A percentile compares a stretch with the other conserved stretches of the same genome.
Conservation (phyloP, 495 filamentous ascomycete genomes). For the Penicillium ochrochloron region DNA sequence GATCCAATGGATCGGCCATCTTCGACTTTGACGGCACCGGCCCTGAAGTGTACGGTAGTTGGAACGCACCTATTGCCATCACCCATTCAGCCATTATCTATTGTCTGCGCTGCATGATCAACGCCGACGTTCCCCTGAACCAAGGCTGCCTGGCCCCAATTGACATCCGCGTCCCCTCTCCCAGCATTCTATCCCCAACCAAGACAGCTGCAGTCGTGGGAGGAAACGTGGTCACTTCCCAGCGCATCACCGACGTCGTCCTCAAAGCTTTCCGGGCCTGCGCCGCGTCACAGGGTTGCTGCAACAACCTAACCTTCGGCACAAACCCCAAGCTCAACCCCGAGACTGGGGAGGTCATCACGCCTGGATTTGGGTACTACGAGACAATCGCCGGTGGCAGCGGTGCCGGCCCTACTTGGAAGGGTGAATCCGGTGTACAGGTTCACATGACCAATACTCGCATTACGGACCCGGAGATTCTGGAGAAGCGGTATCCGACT, state of each 20-base stretch:
- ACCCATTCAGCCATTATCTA: constrained; percentile 97
- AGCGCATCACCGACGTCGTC: constrained; percentile 93
- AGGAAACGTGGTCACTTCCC: constrained; percentile 90
- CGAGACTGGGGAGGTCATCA: constrained; percentile 76
- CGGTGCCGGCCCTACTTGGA: constrained; percentile 86
- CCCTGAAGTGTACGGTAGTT: constrained; percentile 91
- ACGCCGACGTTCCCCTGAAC: constrained; percentile 92
- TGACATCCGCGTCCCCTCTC: constrained; percentile 79
- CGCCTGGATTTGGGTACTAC: constrained; percentile 93
- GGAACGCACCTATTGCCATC: constrained; percentile 93
- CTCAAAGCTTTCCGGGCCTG: constrained; percentile 88
- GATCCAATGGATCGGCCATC: constrained; percentile 79
- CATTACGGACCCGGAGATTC: constrained; percentile 95
- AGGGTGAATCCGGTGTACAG: constrained; percentile 88
- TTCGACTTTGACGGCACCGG: constrained; percentile 91
- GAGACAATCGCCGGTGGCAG: constrained; percentile 94
- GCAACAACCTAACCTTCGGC: constrained; percentile 76
- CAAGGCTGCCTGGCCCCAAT: constrained; percentile 93
- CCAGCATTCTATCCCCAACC: constrained; percentile 83
- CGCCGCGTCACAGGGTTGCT: constrained; percentile 89
- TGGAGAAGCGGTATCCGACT: constrained; percentile 92
- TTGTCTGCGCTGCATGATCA: constrained; percentile 89
- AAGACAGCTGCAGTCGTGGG: constrained; percentile 91
- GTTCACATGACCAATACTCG: constrained; percentile 99
- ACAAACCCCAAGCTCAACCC: constrained; percentile 53